These are phyloP conservation scores for Umbilicaria muhlenbergii DNA, from an alignment of 495 filamentous ascomycete species.

Conservation along the genomic window DNA sequence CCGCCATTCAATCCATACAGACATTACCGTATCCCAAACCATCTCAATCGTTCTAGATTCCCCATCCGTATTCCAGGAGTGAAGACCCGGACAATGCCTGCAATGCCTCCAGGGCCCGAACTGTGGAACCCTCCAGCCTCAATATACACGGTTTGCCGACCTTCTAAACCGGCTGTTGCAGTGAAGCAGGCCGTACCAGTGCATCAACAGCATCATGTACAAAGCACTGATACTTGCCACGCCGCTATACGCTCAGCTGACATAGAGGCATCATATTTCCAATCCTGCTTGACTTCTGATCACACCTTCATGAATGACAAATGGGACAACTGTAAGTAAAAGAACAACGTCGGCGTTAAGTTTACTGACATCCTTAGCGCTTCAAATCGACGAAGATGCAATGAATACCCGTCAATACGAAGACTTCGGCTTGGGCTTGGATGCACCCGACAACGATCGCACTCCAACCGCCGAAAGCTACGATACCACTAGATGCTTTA, in stretches of 20 bases:
- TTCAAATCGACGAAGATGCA: neutral
- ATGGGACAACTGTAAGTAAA: neutral
- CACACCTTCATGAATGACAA: neutral
- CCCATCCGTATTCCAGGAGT: neutral
- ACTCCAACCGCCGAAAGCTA: neutral
- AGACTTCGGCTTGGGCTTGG: slow-evolving; percentile 3
- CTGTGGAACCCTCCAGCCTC: neutral
- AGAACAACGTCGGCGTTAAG: neutral
- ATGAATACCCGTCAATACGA: neutral
- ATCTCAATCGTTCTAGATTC: neutral
- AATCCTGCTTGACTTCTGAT: neutral
- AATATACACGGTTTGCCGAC: neutral
- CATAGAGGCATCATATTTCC: neutral
- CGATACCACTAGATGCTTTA: neutral
- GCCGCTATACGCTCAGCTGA: neutral
- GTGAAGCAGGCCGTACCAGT: neutral
- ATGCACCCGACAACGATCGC: neutral
- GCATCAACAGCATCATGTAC: neutral
- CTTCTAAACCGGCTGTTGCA: neutral
- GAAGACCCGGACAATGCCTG: neutral
- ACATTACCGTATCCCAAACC: neutral
- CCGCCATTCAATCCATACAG: slow-evolving; percentile 2
- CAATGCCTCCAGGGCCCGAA: neutral
- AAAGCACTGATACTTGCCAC: neutral
- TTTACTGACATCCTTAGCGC: neutral